phyloP scores from a whole-genome alignment of 2,329 filamentous ascomycete genomes.

The Pestalotiopsis sp. region DNA sequence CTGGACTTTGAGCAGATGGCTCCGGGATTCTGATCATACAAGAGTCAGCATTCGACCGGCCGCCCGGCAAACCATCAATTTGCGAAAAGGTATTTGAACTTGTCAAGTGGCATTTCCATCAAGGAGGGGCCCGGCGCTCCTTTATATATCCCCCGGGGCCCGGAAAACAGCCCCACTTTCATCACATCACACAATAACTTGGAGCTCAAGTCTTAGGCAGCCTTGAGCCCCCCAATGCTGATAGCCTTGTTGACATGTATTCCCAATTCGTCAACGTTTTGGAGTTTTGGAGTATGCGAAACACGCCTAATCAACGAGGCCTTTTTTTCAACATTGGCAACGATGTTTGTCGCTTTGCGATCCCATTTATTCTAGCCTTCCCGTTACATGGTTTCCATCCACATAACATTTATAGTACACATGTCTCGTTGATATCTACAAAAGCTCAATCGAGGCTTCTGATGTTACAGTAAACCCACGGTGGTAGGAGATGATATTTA shows the following conservation, averaged over 20 bases:
- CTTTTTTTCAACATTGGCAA: not conserved
- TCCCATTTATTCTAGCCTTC: not conserved
- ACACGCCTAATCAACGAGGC: not conserved
- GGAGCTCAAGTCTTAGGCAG: not conserved
- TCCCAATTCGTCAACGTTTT: not conserved
- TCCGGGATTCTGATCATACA: not conserved
- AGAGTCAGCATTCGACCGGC: constrained; percentile 18
- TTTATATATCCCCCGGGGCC: constrained; percentile 38
- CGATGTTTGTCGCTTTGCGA: not conserved
- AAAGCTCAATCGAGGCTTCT: constrained; percentile 1
- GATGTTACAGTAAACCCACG: constrained; percentile 1
- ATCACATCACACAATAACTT: constrained; percentile 3
- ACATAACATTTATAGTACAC: constrained; percentile 6
- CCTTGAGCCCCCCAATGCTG: not conserved
- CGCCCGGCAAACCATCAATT: constrained; percentile 23
- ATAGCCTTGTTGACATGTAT: constrained; percentile 5
- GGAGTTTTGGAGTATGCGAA: not conserved
- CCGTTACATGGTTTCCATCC: not conserved
- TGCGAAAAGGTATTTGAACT: constrained; percentile 18
- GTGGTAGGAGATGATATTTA: not conserved
- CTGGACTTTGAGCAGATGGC: constrained; percentile 11
- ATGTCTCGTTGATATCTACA: constrained; percentile 3
- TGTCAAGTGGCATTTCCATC: constrained; percentile 11
- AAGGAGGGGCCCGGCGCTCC: constrained; percentile 23
- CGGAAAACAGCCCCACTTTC: constrained; percentile 6